phyloP scores from a whole-genome alignment of 768 basidiomycete genomes.

The Mycena venus region DNA sequence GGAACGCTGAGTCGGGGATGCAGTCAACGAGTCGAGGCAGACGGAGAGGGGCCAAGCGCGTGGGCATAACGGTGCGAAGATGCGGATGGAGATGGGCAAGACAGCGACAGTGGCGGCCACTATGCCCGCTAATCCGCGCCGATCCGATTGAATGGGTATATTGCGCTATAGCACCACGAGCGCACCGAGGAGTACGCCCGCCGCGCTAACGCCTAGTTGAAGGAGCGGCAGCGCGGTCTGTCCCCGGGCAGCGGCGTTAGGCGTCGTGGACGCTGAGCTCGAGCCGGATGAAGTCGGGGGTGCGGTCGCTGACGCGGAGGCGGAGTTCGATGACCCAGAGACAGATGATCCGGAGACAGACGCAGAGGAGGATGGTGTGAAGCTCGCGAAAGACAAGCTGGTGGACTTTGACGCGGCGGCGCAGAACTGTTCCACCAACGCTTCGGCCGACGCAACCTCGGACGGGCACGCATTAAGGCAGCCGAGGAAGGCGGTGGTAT shows the following conservation, averaged over 20 bases:
- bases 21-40: too few species aligned
- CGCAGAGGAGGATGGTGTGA: neutral
- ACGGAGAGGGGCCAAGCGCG: too few species aligned
- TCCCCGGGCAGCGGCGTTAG: neutral
- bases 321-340: neutral
- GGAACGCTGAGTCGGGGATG: too few species aligned
- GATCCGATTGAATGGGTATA: too few species aligned
- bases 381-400: neutral
- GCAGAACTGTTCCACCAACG: neutral
- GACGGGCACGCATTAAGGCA: neutral
- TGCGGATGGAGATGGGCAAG: too few species aligned
- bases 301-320: neutral
- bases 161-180: neutral
- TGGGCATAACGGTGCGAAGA: too few species aligned
- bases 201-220: neutral
- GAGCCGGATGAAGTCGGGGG: neutral
- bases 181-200: neutral
- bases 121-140: too few species aligned
- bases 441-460: neutral
- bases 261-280: neutral
- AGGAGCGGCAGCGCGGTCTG: neutral
- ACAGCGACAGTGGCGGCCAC: too few species aligned
- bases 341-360: too few species aligned
- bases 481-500: neutral
- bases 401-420: neutral